A percentile compares a stretch with the other conserved stretches of the same genome.
These are phyloP conservation scores for Citrus reticulata DNA, from an alignment of 345 rosid species.

Conservation along the genomic window DNA sequence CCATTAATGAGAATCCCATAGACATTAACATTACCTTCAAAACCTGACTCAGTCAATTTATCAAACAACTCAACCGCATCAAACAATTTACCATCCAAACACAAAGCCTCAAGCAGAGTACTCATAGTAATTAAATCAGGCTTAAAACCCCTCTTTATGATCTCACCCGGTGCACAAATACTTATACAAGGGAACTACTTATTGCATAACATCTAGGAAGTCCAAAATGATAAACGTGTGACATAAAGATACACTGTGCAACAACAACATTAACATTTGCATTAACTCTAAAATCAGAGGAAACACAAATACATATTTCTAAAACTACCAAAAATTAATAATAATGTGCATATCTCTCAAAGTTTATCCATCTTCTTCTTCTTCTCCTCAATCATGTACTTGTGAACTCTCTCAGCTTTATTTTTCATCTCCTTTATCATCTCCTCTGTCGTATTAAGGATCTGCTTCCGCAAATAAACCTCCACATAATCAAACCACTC, in stretches of 20 bases:
- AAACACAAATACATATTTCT: background rate
- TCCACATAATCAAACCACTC: slow-evolving; percentile 70
- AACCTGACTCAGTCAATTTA: slow-evolving; percentile 21
- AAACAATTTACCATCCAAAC: background rate
- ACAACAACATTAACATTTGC: no score
- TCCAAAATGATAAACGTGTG: background rate
- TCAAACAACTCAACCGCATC: slow-evolving; percentile 17
- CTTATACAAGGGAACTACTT: background rate
- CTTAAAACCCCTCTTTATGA: slow-evolving; percentile 25
- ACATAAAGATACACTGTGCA: background rate
- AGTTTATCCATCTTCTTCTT: slow-evolving; percentile 15
- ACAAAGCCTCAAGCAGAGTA: slow-evolving; percentile 18
- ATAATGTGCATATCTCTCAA: background rate
- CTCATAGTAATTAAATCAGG: slow-evolving; percentile 2
- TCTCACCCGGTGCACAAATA: slow-evolving; percentile 19
- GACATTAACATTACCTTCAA: slow-evolving; percentile 4
- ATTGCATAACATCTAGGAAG: background rate
- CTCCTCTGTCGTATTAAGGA: slow-evolving; percentile 52
- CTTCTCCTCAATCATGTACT: slow-evolving; percentile 51
- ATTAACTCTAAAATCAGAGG: background rate
- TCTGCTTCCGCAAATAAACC: slow-evolving; percentile 46
- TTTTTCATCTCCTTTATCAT: slow-evolving; percentile 52
- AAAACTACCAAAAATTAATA: background rate
- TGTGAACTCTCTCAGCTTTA: slow-evolving; percentile 38
- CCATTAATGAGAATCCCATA: slow-evolving; percentile 13